These are phyloP conservation scores for Colletotrichum caudatum DNA, from an alignment of 2,329 filamentous ascomycete genomes.

Conservation along the genomic window DNA sequence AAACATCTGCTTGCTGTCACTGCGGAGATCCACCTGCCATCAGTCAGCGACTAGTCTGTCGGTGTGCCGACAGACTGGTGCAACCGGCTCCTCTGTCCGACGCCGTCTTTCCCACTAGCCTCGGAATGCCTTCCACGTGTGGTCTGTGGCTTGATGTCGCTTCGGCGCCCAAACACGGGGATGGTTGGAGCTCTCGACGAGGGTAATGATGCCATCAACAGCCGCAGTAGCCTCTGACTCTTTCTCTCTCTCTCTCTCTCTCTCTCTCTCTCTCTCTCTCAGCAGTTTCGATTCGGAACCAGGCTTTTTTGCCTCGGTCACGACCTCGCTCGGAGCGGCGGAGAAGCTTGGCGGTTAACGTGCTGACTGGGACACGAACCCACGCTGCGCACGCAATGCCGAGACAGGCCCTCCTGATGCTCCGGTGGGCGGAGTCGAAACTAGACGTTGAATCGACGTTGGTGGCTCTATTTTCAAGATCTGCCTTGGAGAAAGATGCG, in stretches of 20 bases:
- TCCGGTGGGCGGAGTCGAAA: slow-evolving; percentile 4
- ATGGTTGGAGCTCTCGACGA: not conserved
- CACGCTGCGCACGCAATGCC: not conserved
- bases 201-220: not conserved
- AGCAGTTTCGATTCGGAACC: not conserved
- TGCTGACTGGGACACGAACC: slow-evolving; percentile 19
- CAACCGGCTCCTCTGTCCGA: not conserved
- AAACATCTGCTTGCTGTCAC: not conserved
- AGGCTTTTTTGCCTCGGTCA: not conserved
- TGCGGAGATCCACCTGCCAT: slow-evolving; percentile 23
- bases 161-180: not conserved
- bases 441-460: not conserved
- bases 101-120: not conserved
- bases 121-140: not conserved
- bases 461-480: not conserved
- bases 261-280: not conserved
- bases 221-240: no score
- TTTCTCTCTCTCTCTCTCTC: not conserved
- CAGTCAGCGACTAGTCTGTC: slow-evolving; percentile 5
- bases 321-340: not conserved
- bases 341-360: not conserved
- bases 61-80: not conserved
- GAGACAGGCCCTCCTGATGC: slow-evolving; percentile 9
- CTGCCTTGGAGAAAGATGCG: not conserved
- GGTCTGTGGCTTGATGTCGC: slow-evolving; percentile 8